Evolutionary conservation across 768 basidiomycete species (phyloP).

Genomic region (Tricholoma bakamatsutake): DNA sequence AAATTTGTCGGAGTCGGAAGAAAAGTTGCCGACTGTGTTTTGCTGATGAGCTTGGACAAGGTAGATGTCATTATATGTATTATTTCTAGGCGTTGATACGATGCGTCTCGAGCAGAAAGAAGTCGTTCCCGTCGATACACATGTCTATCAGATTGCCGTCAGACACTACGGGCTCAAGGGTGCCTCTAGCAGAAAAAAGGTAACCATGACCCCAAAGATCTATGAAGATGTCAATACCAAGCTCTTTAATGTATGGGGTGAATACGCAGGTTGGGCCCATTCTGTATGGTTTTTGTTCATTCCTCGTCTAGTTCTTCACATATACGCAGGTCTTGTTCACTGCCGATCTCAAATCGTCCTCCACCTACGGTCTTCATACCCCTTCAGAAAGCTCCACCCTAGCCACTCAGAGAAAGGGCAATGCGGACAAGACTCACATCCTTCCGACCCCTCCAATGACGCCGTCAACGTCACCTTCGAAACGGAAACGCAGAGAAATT

Average conservation of each 20-base stretch:
- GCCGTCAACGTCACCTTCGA: conserved; percentile 24
- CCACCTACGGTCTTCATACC: conserved; percentile 45
- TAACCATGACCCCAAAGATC: conserved; percentile 66
- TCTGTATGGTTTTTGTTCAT: conserved; percentile 39
- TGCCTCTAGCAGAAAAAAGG: conserved; percentile 30
- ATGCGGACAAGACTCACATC: neutral
- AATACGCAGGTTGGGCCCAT: conserved; percentile 89
- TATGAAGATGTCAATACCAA: conserved; percentile 67
- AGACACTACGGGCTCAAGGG: conserved; percentile 70
- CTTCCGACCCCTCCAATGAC: conserved; percentile 23
- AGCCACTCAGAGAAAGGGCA: conserved; percentile 1
- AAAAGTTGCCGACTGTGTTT: conserved; percentile 94
- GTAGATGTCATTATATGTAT: conserved; percentile 27
- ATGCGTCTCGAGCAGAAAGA: conserved; percentile 47
- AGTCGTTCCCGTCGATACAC: conserved; percentile 93
- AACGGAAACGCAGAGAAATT: conserved; percentile 20
- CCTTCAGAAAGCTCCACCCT: conserved; percentile 12
- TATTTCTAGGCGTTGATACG: neutral
- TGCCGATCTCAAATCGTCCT: conserved; percentile 65
- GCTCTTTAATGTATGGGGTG: conserved; percentile 67
- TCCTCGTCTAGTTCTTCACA: neutral
- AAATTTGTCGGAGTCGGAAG: conserved; percentile 88
- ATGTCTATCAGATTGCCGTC: conserved; percentile 84
- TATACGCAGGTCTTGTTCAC: conserved; percentile 61
- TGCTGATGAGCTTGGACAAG: conserved; percentile 92